Base-by-base conservation (phyloP, 176 grass and related monocot genomes). In the Elaeis guineensis region DNA sequence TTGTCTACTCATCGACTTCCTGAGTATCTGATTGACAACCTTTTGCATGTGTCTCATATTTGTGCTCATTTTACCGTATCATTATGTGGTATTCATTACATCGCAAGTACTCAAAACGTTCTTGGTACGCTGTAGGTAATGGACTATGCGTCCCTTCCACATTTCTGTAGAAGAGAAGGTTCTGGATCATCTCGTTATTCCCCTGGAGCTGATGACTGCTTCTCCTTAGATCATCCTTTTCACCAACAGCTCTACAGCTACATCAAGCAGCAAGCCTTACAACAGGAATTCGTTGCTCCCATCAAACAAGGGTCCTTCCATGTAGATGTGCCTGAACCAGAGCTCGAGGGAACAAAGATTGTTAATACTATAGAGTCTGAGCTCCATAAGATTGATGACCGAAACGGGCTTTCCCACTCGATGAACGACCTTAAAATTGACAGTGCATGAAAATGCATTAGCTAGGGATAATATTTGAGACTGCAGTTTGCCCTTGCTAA, bases 201-300 rank as follows among this genome's bases (percentile, higher is more conserved):
- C 2, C 18, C 65, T 17, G 26, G 64, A 6, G 16, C 58, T 0
- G 59, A 80, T 4, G 52, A 80, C 30, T 91, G 92, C 74, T 97
- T 80, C 62, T 91, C 87, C 39, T 62, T 82, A 3, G 84, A 88
- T 15, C 92, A 97, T 20, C 66, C 74, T 14, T 97, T 97, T 77
- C 92, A 97, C 75, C 83, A 91, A 78, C 83, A 85, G 30, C 61
- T 88, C 20, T 97, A 97, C 70, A 66, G 51, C 55, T 97, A 88
- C 69, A 88, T 96, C 5, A 69, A 88, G 74, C 78, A 85, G 61
- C 81, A 82, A 73, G 83, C 87, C 4, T 1, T 63, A 26, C 60
- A 63, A 4, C 52, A 71, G 58, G 79, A 86, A 52, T 64, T 76
- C 39, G 66, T 64, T 53, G 26, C 51, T 39, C 65, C 25, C 3